A percentile compares a stretch with the other conserved stretches of the same genome.
phyloP scores from a whole-genome alignment of 1,284 basidiomycete genomes.

The Heterobasidion parviporum region DNA sequence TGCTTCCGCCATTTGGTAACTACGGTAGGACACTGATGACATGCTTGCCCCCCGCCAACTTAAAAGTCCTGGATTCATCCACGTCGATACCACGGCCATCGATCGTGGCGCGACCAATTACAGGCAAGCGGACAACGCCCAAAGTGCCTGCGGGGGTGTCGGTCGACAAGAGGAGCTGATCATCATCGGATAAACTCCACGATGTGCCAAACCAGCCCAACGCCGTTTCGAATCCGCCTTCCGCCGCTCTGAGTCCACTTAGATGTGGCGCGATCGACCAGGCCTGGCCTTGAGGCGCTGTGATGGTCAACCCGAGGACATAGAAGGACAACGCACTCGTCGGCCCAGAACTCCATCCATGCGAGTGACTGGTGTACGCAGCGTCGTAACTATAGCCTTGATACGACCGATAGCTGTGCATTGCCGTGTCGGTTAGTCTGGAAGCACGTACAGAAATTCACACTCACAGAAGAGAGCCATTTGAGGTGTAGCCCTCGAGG shows the following conservation, averaged over 20 bases:
- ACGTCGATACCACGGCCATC: conserved; percentile 10
- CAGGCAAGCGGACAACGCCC: conserved; percentile 23
- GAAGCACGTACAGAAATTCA: not conserved
- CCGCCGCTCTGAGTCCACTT: conserved; percentile 27
- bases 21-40: not conserved
- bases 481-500: conserved; percentile 42
- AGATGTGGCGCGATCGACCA: conserved; percentile 36
- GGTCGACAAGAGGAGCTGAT: conserved; percentile 19
- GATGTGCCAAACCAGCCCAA: conserved; percentile 33
- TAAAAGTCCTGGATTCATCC: not conserved
- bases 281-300: conserved; percentile 26
- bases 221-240: conserved; percentile 35
- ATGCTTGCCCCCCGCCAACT: not conserved
- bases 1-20: not conserved
- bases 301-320: conserved; percentile 33
- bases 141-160: conserved; percentile 25
- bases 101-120: conserved; percentile 21
- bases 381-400: conserved; percentile 41
- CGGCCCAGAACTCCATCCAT: conserved; percentile 27
- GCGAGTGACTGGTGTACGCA: conserved; percentile 37
- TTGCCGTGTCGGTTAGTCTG: not conserved
- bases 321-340: conserved; percentile 33
- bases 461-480: conserved; percentile 38
- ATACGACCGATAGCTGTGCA: conserved; percentile 32
- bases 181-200: conserved; percentile 17